phyloP scores from a whole-genome alignment of 106 monocot genomes.

The Dioscorea alata region DNA sequence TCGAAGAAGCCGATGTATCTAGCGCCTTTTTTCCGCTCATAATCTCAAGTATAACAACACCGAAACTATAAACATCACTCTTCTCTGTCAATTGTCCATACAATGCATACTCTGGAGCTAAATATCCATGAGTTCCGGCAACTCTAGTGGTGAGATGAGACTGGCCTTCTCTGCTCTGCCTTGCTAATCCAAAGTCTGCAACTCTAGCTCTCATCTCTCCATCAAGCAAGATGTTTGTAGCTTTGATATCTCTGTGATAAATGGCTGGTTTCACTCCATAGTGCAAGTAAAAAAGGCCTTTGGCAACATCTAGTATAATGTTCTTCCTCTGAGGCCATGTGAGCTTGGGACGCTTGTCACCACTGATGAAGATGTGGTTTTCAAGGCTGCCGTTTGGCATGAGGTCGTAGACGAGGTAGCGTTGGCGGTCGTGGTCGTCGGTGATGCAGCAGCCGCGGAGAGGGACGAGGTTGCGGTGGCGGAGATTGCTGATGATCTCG shows the following conservation, averaged over 20 bases:
- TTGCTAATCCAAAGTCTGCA: slow-evolving; percentile 69
- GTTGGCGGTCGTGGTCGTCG: slow-evolving; percentile 41
- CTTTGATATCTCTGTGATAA: slow-evolving; percentile 80
- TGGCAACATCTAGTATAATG: slow-evolving; percentile 72
- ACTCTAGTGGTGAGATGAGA: slow-evolving; percentile 67
- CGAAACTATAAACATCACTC: slow-evolving; percentile 97
- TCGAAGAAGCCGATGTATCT: slow-evolving; percentile 36
- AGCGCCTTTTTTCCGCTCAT: slow-evolving; percentile 80
- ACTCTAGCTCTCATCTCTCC: slow-evolving; percentile 62
- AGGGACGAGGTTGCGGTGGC: slow-evolving; percentile 77
- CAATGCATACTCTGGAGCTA: slow-evolving; percentile 84
- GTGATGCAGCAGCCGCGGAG: slow-evolving; percentile 75
- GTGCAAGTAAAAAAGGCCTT: slow-evolving; percentile 70
- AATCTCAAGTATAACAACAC: slow-evolving; percentile 57
- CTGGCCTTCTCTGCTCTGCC: slow-evolving; percentile 58
- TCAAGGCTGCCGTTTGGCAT: slow-evolving; percentile 68
- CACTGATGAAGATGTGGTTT: slow-evolving; percentile 37
- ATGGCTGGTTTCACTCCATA: slow-evolving; percentile 73
- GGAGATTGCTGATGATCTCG: slow-evolving; percentile 64
- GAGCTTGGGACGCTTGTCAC: background rate
- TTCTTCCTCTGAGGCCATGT: slow-evolving; percentile 67
- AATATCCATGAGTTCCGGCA: slow-evolving; percentile 75
- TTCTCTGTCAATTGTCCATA: slow-evolving; percentile 96
- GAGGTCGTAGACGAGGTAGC: slow-evolving; percentile 69
- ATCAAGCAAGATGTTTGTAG: slow-evolving; percentile 79